Conservation (phyloP, 2,329 filamentous ascomycete species). For the Phaeosphaeria sp. region DNA sequence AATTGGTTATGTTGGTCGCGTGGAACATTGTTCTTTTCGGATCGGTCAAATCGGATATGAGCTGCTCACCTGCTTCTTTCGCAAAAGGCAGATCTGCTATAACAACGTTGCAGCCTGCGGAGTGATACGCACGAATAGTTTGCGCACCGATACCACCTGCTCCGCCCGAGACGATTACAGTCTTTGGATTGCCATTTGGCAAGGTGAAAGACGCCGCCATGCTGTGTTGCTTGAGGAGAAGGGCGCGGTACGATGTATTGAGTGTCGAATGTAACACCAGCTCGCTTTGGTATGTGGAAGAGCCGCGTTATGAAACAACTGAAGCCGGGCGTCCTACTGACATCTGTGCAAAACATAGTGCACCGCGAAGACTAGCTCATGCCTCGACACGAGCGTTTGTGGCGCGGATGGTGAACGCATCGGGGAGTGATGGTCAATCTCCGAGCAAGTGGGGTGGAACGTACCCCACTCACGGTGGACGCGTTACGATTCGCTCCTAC, state of each 20-base stretch:
- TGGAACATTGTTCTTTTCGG: conserved; percentile 44
- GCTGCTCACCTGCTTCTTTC: conserved; percentile 27
- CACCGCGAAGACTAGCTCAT: not conserved
- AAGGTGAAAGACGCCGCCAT: conserved; percentile 11
- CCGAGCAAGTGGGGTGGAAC: conserved; percentile 8
- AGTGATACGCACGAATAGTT: conserved; percentile 47
- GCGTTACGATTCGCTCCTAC: conserved; percentile 4
- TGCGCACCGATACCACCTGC: conserved; percentile 53
- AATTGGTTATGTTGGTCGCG: conserved; percentile 47
- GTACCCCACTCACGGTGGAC: conserved; percentile 14
- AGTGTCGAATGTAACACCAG: not conserved
- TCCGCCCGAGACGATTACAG: conserved; percentile 51
- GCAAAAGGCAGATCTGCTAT: conserved; percentile 46
- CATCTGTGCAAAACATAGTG: not conserved
- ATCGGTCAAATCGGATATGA: conserved; percentile 39
- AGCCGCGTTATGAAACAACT: not conserved
- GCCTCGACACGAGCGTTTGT: not conserved
- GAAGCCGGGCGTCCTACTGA: not conserved
- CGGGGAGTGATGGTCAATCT: conserved; percentile 13
- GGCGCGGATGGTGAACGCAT: not conserved
- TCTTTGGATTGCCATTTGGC: conserved; percentile 37
- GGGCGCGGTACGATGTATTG: not conserved
- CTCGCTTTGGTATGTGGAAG: not conserved
- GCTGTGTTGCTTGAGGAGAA: not conserved
- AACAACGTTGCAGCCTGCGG: conserved; percentile 49